A percentile compares a stretch with the other conserved stretches of the same genome.
phyloP scores from a whole-genome alignment of 2,329 filamentous ascomycete species.

The Fusarium floridanum region DNA sequence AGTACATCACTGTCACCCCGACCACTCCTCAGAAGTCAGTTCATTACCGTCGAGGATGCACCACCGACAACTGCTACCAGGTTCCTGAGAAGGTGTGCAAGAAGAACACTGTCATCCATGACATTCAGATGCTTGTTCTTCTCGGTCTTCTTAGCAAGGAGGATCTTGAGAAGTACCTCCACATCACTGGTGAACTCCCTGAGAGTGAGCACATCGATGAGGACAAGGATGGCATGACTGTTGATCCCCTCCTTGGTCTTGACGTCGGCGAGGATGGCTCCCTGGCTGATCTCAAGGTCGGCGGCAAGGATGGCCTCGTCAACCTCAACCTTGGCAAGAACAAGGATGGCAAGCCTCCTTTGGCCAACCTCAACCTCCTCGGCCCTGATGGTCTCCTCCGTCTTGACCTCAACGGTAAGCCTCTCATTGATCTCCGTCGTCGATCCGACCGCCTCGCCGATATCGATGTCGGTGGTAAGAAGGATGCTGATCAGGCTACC shows the following conservation, averaged over 20 bases:
- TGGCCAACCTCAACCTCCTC: slow-evolving; percentile 17
- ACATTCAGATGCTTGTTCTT: slow-evolving; percentile 38
- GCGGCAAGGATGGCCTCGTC: slow-evolving; percentile 20
- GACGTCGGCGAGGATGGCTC: slow-evolving; percentile 12
- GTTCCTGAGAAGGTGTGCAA: slow-evolving; percentile 38
- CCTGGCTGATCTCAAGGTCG: slow-evolving; percentile 10
- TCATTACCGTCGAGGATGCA: slow-evolving; percentile 16
- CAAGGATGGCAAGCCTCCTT: slow-evolving; percentile 15
- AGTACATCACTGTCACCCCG: slow-evolving; percentile 38
- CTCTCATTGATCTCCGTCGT: slow-evolving; percentile 6
- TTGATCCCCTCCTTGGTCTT: slow-evolving; percentile 24
- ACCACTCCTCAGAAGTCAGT: slow-evolving; percentile 14
- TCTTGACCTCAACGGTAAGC: slow-evolving; percentile 18
- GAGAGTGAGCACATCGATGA: slow-evolving; percentile 3
- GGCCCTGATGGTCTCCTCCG: slow-evolving; percentile 20
- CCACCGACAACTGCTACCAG: slow-evolving; percentile 22
- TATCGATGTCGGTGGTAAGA: slow-evolving; percentile 17
- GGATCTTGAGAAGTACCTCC: slow-evolving; percentile 41
- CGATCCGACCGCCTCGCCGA: slow-evolving; percentile 11
- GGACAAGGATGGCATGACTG: neutral
- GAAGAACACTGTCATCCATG: slow-evolving; percentile 36
- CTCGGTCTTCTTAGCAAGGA: slow-evolving; percentile 38
- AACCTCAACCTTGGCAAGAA: slow-evolving; percentile 15
- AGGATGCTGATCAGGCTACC: slow-evolving; percentile 14
- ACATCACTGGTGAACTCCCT: slow-evolving; percentile 22